Base-by-base conservation (phyloP, 2,329 filamentous ascomycete species). In the Hypocrella siamensis region DNA sequence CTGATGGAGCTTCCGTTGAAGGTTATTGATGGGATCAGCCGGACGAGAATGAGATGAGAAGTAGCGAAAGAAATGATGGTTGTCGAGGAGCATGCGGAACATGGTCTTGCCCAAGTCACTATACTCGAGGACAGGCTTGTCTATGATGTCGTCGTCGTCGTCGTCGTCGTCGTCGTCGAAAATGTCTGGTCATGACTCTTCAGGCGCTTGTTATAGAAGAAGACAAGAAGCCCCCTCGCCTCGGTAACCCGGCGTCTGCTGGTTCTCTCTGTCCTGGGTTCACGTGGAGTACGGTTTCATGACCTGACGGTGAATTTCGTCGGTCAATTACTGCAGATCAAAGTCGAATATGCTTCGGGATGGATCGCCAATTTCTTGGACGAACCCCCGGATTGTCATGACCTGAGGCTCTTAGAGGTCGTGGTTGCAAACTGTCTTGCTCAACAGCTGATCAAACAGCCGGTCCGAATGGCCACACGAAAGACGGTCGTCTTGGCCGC, bases 11-110 rank as follows among this genome's bases (percentile, higher is more conserved):
- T 56, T 58, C 30, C 59, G 55, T 36, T 69, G 69, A 4, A 54
- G 54, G 37, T 66, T 60, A 26, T 57, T 57, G 21, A 61, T 50
- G 17, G 52, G 49, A 35, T 65, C 62, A 29, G 52, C 47, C 3
- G 65, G 53, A n/a, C 51, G 49, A 33, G 63, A 55, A 7, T 58
- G 50, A 12, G 57, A 56, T 28, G 60, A 53, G 36, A 72, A 64
- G 49, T 67, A 63, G 31, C 63, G 52, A 43, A 71, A 67, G 48
- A 72, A 62, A 26, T 63, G 58, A 44, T 67, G 56, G 41, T 70
- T 69, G 38, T 61, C 56, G 16, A 70, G 51, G 12, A 72, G 53
- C 49, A 72, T 67, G 31, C 61, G 61, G 38, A 67, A 61, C 11
- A 73, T 45, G 3, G 65, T 68, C 28, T 54, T 52, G 38, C 65